Base-by-base conservation (phyloP, 768 basidiomycete genomes). In the Termitomyces sp. region DNA sequence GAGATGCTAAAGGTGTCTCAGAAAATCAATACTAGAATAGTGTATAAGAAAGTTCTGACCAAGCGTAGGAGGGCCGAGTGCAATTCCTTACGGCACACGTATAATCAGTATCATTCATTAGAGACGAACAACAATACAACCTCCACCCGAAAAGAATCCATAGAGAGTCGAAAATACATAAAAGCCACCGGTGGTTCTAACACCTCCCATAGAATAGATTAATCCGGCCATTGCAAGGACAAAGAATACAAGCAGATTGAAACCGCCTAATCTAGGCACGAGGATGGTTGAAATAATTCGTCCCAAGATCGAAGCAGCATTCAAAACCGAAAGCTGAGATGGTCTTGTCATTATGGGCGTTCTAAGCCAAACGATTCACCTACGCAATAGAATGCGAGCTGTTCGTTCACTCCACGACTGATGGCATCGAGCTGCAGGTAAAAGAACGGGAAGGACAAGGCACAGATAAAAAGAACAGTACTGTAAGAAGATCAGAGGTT, bases 311-410 rank as follows among this genome's bases (percentile, higher is more conserved):
- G 53, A 53, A 21, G 53, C 32, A 2, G 42, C 42, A 25, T 53
- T 53, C 42, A 53, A 12, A 42, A 53, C 6, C 21, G 53, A 53
- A 16, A 53, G 11, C 52, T 53, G 12, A 6, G 32, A 41, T 31
- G 5, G 42, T 6, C 42, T 21, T 19, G 16, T 54, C 9, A 54
- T 27, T 7, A 12, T 14, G 16, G n/a, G n/a, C n/a, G n/a, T n/a
- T n/a, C n/a, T n/a, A n/a, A n/a, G n/a, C n/a, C n/a, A n/a, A n/a
- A 34, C 10, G 21, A 34, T 11, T 19, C 44, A 62, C 74, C 29
- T 50, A 81, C 81, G 11, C 76, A 71, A 59, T 83, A 83, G 59
- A 82, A 82, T 5, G 82, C 76, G 11, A 83, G 70, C 5, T 64
- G 67, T 4, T 61, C 44, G 29, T 73, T 63, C 11, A 79, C 70